Evolutionary conservation across 139 green algal species (phyloP).

Genomic region (Asterochloris erici): DNA sequence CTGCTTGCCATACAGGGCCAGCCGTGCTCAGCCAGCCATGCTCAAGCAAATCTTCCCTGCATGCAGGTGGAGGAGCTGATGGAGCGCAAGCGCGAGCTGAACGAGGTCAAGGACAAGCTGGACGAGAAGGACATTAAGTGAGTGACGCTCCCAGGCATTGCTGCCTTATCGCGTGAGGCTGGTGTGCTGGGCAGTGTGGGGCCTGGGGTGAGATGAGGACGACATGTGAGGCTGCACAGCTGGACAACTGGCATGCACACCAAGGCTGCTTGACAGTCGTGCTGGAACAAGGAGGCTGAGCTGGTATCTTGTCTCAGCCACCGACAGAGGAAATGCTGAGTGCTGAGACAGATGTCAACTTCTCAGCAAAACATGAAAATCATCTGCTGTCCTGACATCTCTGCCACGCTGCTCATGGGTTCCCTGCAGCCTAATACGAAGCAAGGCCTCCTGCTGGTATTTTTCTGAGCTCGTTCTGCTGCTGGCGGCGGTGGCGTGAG

Average conservation of each 20-base stretch:
- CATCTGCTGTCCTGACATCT: not conserved
- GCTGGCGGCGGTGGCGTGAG: no score
- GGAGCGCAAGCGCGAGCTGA: conserved; percentile 4
- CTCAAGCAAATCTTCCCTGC: not conserved
- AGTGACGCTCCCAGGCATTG: not conserved
- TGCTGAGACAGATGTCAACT: not conserved
- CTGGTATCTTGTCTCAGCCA: not conserved
- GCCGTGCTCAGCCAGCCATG: conserved; percentile 4
- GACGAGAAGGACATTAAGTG: conserved; percentile 19
- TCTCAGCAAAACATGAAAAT: not conserved
- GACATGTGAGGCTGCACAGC: not conserved
- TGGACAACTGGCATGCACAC: not conserved
- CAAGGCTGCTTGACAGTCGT: no score
- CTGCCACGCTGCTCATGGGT: not conserved
- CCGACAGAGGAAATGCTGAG: not conserved
- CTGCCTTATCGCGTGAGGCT: no score
- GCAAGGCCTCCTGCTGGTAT: not conserved
- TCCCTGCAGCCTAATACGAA: not conserved
- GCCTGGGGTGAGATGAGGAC: no score
- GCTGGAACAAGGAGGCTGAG: not conserved
- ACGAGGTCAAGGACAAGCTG: conserved; percentile 4
- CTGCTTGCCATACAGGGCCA: not conserved
- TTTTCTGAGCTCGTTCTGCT: not conserved
- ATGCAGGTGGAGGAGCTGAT: conserved; percentile 1
- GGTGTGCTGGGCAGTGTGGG: no score